phyloP scores from a whole-genome alignment of 352 stramenopile species.

The Globisporangium parvum region DNA sequence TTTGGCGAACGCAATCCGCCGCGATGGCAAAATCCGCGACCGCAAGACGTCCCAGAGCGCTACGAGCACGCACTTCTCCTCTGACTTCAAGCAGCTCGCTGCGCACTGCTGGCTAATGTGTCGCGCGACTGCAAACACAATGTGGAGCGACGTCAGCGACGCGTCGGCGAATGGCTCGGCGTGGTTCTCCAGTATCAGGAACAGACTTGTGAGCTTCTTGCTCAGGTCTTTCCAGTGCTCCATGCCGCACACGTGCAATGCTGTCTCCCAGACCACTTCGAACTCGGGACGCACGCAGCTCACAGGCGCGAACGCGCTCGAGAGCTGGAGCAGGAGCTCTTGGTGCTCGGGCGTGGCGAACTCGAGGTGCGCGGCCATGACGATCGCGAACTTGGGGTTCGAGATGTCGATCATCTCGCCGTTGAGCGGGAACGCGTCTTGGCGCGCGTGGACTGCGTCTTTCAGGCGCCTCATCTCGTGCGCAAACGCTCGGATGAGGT shows the following conservation, averaged over 20 bases:
- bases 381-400: conserved; percentile 27
- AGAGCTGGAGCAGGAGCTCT: conserved; percentile 37
- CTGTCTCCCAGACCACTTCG: conserved; percentile 29
- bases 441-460: conserved; percentile 32
- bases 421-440: conserved; percentile 29
- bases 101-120: conserved; percentile 8
- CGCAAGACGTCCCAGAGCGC: conserved; percentile 47
- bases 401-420: conserved; percentile 27
- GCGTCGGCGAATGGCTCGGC: conserved; percentile 15
- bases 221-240: conserved; percentile 39
- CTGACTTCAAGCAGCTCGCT: conserved; percentile 18
- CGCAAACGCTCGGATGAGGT: conserved; percentile 26
- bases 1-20: conserved; percentile 35
- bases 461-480: conserved; percentile 41
- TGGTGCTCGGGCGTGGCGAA: conserved; percentile 25
- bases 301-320: conserved; percentile 38
- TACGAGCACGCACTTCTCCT: conserved; percentile 38
- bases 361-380: conserved; percentile 30
- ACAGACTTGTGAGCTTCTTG: conserved; percentile 26
- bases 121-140: conserved; percentile 24
- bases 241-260: conserved; percentile 32
- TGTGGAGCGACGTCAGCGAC: conserved; percentile 16
- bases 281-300: conserved; percentile 21
- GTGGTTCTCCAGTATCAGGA: conserved; percentile 24
- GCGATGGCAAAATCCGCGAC: conserved; percentile 32